Base-by-base conservation (phyloP, 352 stramenopile genomes). In the Phytophthora tubulina region DNA sequence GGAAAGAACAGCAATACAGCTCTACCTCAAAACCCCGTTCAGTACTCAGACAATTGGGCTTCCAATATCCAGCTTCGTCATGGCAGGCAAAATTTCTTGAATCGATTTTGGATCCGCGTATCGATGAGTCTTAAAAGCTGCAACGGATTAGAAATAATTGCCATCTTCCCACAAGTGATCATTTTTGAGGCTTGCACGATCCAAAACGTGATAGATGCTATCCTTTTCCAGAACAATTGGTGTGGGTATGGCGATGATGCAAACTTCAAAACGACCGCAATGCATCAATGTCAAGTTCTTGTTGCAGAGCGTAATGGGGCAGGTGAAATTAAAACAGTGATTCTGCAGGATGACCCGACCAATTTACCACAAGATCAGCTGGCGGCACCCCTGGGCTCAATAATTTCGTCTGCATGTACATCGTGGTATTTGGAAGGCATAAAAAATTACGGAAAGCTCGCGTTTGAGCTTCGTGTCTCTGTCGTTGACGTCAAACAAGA, bases 151-250 rank as follows among this genome's bases (percentile, higher is more conserved):
- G 59, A 70, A 58, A 69, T 44, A 53, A 32, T 6, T 46, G 50
- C 31, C 13, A 33, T 33, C 11, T 59, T 73, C 33, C 66, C 57
- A 6, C 66, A 73, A 39, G 36, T 51, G 17, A 50, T 73, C n/a
- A 15, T 36, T 33, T 58, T 59, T 39, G 45, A 63, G 36, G 41
- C 46, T 17, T 69, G 70, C 27, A n/a, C 44, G 7, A 5, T 48
- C 6, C 42, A 69, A 54, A 55, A 11, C 49, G 42, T 70, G 32
- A 36, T 70, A 5, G 52, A 64, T 33, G 69, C 55, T n/a, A 50
- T 82, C 13, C 76, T 89, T 2, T 94, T 93, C 0, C 76, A 95
- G 30, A 83, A 76, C 50, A 97, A 94, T 63, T 75, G 98, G 8
- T 73, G 86, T 97, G 31, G 17, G 11, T 15, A 36, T 17, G 38